These are phyloP conservation scores for Eucalyptus dawsonii DNA, from an alignment of 345 rosid species.

Conservation along the genomic window DNA sequence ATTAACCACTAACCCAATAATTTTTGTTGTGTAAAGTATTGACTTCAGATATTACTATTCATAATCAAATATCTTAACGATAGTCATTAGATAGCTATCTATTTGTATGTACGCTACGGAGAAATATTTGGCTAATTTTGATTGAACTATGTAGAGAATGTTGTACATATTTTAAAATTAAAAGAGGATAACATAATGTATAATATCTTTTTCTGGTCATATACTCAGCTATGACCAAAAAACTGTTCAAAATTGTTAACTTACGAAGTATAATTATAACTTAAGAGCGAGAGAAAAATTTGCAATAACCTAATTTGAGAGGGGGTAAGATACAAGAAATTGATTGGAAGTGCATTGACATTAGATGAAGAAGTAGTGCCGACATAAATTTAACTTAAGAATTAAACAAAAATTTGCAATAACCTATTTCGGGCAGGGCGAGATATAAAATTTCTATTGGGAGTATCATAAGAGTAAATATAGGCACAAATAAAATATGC, in stretches of 20 bases:
- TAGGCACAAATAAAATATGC: not conserved
- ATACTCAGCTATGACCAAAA: not conserved
- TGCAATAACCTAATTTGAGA: not conserved
- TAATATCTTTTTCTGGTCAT: not conserved
- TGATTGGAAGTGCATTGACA: not conserved
- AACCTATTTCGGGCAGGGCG: not conserved
- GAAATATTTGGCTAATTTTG: not conserved
- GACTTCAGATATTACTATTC: not conserved
- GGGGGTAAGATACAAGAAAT: not conserved
- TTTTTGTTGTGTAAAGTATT: not conserved
- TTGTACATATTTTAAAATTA: not conserved
- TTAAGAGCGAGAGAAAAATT: not conserved
- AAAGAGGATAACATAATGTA: not conserved
- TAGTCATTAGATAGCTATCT: not conserved
- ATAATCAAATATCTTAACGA: not conserved
- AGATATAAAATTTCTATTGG: not conserved
- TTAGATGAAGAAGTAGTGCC: not conserved
- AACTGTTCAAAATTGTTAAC: not conserved
- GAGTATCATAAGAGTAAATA: no score
- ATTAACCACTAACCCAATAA: not conserved
- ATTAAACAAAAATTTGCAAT: not conserved
- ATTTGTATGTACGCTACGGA: not conserved
- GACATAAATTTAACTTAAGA: not conserved
- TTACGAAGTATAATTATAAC: no score
- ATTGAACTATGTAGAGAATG: not conserved